Evolutionary conservation across 768 basidiomycete genomes (phyloP), one percentile per base, ranked within the genome.

Genomic region (Tulasnella sp.): DNA sequence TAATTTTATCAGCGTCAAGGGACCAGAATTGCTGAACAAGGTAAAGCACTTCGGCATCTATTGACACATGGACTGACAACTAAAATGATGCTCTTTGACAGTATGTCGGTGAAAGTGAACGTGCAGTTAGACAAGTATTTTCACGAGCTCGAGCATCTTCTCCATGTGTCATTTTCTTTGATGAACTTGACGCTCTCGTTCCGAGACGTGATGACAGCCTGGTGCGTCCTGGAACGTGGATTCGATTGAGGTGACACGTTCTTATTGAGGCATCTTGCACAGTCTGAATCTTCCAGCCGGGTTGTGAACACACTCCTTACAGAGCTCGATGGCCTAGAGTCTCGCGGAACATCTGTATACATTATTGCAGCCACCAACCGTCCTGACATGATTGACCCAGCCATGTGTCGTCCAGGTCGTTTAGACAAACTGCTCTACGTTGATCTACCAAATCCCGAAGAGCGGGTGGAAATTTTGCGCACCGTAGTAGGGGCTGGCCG

Each of bases 1-100:
- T 10, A 98, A 91, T 65, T 98, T 99, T 60, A 96, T 99, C 61
- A 92, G 89, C 60, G 86, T 98, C 45, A 98, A 98, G 61, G 95
- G 95, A 0, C 95, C 95, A 0, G 95, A 99, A 61, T 62, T 98
- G 47, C 69, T 99, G 53, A 99, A 99, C 70, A 99, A 99, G 76
- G 91, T 86, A 52, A 5, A 74, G 59, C 12, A 24, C 40, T 24
- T 45, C 19, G 15, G 16, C 39, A 40, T 42, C 24, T 7, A 40
- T 32, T 39, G 49, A n/a, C 57, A 55, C 37, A 56, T 34, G 5
- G n/a, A 15, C 20, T 34, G 32, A 25, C 34, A 4, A 37, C 37
- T 1, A 20, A 13, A 47, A n/a, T 10, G 5, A 47, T 19, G 19
- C 12, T 19, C 27, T 8, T 24, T 29, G 2, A 27, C 60, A 95